Base-by-base conservation (phyloP, 2,329 filamentous ascomycete species). In the Colletotrichum theobromicola region DNA sequence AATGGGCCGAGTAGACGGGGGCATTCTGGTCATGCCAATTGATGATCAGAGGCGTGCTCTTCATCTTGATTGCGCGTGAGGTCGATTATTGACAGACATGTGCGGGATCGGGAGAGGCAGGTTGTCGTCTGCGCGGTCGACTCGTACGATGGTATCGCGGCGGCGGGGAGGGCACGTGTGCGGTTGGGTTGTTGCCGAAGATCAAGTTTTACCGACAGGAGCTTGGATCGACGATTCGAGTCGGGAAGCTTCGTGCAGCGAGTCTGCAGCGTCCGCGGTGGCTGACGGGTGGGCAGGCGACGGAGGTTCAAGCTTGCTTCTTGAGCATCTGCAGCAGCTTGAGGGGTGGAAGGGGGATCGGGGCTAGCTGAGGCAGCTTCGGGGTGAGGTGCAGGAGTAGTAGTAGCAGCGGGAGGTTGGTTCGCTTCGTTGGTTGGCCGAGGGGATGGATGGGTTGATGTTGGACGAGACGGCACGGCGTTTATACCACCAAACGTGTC, bases 11-110 rank as follows among this genome's bases (percentile, higher is more conserved):
- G 87, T 98, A 99, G 83, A 99, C 96, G 74, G 97, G 97, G 80
- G 95, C 93, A 86, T 97, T 98, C 82, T 98, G 95, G 85, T 98
- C 95, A 86, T 99, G 97, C 97, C 97, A 99, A 88, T 97, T 95
- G 87, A 99, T 96, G 83, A 98, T 96, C 79, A 99, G 90, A 80
- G 97, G 96, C 82, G 95, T 93, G 82, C 95, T 96, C 91, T 98
- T 98, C 97, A 99, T 99, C 83, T 84, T 88, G 85, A 81, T 81
- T 79, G 79, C n/a, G 63, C 62, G n/a, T 72, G 73, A 67, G 72
- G 69, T 71, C 30, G 65, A 75, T 63, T 75, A 76, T 79, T 77
- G 58, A 71, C 72, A 63, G 65, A 72, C 65, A 70, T 35, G 60
- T 67, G 32, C 53, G 34, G 63, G 57, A 64, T 69, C 64, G 66